These are phyloP conservation scores for Didymellaceae sp. DNA, from an alignment of 2,329 filamentous ascomycete genomes.

Conservation along the genomic window DNA sequence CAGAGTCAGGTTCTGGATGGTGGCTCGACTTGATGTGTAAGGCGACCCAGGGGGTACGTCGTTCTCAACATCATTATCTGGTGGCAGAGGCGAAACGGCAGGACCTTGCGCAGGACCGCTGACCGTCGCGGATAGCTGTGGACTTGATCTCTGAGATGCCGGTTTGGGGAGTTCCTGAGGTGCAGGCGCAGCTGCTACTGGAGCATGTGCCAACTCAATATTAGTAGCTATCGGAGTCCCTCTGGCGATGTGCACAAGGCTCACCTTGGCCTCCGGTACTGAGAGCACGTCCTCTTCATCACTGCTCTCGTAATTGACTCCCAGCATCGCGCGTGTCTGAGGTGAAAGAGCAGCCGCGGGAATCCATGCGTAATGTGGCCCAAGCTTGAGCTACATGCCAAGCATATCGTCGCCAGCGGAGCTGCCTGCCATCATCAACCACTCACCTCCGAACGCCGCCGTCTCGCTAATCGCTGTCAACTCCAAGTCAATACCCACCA, in stretches of 20 bases:
- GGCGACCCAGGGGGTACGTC: conserved; percentile 60
- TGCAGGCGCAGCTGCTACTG: conserved; percentile 23
- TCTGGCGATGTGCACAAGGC: conserved; percentile 28
- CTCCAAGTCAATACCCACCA: not conserved
- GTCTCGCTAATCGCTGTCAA: not conserved
- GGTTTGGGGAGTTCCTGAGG: no score
- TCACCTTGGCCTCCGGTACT: conserved; percentile 48
- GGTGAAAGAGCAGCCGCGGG: conserved; percentile 3
- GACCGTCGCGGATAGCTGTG: conserved; percentile 19
- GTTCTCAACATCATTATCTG: conserved; percentile 21
- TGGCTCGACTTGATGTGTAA: conserved; percentile 69
- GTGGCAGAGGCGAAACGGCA: conserved; percentile 28
- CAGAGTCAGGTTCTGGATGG: conserved; percentile 75
- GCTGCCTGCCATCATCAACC: conserved; percentile 38
- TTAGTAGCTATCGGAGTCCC: conserved; percentile 58
- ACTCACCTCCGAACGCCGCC: conserved; percentile 29
- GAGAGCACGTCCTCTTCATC: conserved; percentile 55
- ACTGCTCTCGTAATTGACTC: conserved; percentile 54
- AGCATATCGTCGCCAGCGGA: conserved; percentile 24
- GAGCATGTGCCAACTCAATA: conserved; percentile 41
- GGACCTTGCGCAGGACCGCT: conserved; percentile 41
- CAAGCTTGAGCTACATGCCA: conserved; percentile 12
- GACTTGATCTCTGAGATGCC: conserved; percentile 14
- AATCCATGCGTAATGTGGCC: conserved; percentile 3
- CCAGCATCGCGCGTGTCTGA: conserved; percentile 45